Percentiles rank a stretch among this genome's conserved stretches.
Conservation (phyloP, 1,284 basidiomycete species). For the Malassezia furfur region DNA sequence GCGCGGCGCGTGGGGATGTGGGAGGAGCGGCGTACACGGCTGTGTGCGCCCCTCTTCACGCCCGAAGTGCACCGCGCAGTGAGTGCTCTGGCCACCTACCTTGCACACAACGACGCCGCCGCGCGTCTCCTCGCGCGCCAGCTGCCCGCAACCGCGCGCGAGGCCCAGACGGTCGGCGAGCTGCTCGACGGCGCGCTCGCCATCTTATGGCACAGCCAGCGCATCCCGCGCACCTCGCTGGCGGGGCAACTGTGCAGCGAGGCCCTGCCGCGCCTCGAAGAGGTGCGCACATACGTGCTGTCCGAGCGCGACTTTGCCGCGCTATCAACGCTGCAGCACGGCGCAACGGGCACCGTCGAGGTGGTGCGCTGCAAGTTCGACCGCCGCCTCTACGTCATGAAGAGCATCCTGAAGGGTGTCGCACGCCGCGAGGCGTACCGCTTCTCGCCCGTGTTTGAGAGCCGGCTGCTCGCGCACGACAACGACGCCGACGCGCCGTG, state of each 20-base stretch:
- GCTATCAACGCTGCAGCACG: constrained; percentile 32
- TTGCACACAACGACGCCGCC: constrained; percentile 1
- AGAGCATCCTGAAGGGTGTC: constrained; percentile 40
- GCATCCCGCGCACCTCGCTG: constrained; percentile 10
- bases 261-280: background rate
- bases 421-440: constrained; percentile 34
- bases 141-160: background rate
- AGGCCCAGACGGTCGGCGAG: constrained; percentile 4
- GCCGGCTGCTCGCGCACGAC: constrained; percentile 24
- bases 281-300: background rate
- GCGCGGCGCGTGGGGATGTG: background rate
- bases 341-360: constrained; percentile 36
- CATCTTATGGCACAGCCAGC: constrained; percentile 26
- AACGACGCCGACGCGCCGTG: constrained; percentile 8
- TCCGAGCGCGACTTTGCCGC: constrained; percentile 32
- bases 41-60: constrained; percentile 2
- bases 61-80: constrained; percentile 7
- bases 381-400: constrained; percentile 42
- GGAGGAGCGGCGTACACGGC: constrained; percentile 11
- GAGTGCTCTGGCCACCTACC: background rate
- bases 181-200: constrained; percentile 27
- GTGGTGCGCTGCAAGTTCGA: constrained; percentile 40
- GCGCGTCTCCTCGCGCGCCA: constrained; percentile 4
- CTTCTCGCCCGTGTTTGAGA: constrained; percentile 36
- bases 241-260: background rate